Conservation (phyloP, 208 protist genomes). For the Acanthamoeba lenticulata region DNA sequence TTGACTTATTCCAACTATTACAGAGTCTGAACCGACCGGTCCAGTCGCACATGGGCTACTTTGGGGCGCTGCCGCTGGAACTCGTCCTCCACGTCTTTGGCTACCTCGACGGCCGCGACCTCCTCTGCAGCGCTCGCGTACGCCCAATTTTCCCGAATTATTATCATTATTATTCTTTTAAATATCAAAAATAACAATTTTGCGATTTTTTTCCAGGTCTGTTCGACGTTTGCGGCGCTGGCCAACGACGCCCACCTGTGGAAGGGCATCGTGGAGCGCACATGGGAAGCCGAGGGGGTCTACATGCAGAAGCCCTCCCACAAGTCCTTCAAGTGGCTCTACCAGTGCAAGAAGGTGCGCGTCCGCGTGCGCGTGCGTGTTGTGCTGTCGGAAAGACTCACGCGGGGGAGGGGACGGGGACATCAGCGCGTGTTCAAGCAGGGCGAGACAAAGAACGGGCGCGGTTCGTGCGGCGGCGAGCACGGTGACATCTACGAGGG, state of each 20-base stretch:
- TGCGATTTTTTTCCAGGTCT: background rate
- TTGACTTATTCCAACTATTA: no score
- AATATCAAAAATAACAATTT: no score
- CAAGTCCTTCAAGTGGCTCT: constrained; percentile 19
- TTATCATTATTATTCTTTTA: no score
- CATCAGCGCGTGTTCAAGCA: background rate
- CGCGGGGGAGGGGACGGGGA: background rate
- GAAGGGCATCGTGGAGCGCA: constrained; percentile 13
- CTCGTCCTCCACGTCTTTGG: constrained; percentile 7
- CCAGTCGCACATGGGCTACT: background rate
- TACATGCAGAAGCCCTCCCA: background rate
- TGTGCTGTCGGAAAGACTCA: background rate
- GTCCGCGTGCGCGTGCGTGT: background rate
- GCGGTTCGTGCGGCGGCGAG: background rate
- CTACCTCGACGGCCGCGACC: background rate
- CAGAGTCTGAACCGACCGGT: background rate
- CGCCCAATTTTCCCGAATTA: background rate
- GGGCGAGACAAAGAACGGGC: background rate
- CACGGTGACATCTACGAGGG: constrained; percentile 10
- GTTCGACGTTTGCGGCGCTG: background rate
- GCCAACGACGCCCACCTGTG: background rate
- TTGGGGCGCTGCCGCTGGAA: background rate
- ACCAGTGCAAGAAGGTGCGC: background rate
- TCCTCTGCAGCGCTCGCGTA: background rate
- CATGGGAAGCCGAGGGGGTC: background rate